Base-by-base conservation (phyloP, 345 rosid species). In the Lepidium aucheri region DNA sequence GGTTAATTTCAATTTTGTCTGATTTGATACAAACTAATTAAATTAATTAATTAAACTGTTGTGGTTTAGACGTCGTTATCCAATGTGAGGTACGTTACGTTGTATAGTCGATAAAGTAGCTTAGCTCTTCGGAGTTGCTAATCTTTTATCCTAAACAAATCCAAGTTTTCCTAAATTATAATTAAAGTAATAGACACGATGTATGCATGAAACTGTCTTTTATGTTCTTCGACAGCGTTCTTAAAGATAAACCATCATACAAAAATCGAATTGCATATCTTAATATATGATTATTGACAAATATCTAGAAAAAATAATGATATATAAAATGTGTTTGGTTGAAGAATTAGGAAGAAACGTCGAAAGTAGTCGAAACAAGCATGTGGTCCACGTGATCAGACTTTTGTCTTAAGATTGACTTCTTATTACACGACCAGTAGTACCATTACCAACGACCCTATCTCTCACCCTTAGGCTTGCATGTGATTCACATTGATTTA, bases 401-500 rank as follows among this genome's bases (percentile, higher is more conserved):
- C 50, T 26, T 12, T 11, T 50, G 39, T 10, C 56, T 20, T 12
- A 63, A 9, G n/a, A 30, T 71, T 64, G 76, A 63, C 76, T 49
- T 52, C 26, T 40, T 57, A 47, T 36, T 47, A 52, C 68, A 52
- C 68, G 55, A 72, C 59, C 51, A 42, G 53, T 16, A 11, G 53
- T 22, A n/a, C 22, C 45, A 50, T 24, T 52, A 22, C 43, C 33
- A 52, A 40, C 32, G 15, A 47, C 17, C 38, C 16, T 43, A 50
- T 39, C 36, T 24, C 11, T 30, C 3, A 7, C 8, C 35, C 14
- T 43, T 34, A 9, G 57, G 46, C 32, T 59, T 59, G 57, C 63
- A 73, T 66, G 77, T 67, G 73, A 67, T 32, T 73, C 73, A 60
- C 77, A 67, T 73, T 65, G 71, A 34, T 49, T 42, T 49, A n/a